These are phyloP conservation scores for Apophysomyces trapeziformis DNA, from an alignment of 371 early-diverging fungal species.

Conservation along the genomic window DNA sequence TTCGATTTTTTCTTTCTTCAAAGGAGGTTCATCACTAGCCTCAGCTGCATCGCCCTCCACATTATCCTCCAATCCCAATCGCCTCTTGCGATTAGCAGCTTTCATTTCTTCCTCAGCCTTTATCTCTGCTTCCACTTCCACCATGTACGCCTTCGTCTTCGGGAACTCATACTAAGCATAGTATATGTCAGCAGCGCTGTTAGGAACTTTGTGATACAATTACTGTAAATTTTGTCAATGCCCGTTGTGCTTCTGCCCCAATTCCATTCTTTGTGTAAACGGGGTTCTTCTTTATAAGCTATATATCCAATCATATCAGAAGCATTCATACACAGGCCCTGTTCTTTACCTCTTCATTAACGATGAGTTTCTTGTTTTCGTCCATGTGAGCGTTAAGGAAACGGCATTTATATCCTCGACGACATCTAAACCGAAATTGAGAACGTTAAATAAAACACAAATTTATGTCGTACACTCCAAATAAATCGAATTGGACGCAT, in stretches of 20 bases:
- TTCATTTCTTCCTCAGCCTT: slow-evolving; percentile 33
- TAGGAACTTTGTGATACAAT: no score
- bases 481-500: slow-evolving; percentile 75
- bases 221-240: slow-evolving; percentile 48
- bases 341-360: slow-evolving; percentile 52
- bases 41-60: slow-evolving; percentile 19
- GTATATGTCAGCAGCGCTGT: neutral
- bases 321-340: neutral
- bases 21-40: neutral
- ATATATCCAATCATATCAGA: neutral
- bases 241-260: slow-evolving; percentile 47
- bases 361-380: slow-evolving; percentile 50
- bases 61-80: slow-evolving; percentile 16
- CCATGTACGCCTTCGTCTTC: slow-evolving; percentile 44
- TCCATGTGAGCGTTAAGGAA: slow-evolving; percentile 73
- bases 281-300: slow-evolving; percentile 36
- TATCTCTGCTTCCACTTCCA: slow-evolving; percentile 44
- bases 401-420: slow-evolving; percentile 80
- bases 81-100: slow-evolving; percentile 32
- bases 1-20: slow-evolving; percentile 11
- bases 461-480: slow-evolving; percentile 64
- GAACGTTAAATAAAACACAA: neutral
- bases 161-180: slow-evolving; percentile 50
- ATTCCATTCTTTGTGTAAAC: slow-evolving; percentile 48
- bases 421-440: slow-evolving; percentile 43